Evolutionary conservation across 176 grass and related monocot genomes (phyloP).

Genomic region (Thalia dealbata): DNA sequence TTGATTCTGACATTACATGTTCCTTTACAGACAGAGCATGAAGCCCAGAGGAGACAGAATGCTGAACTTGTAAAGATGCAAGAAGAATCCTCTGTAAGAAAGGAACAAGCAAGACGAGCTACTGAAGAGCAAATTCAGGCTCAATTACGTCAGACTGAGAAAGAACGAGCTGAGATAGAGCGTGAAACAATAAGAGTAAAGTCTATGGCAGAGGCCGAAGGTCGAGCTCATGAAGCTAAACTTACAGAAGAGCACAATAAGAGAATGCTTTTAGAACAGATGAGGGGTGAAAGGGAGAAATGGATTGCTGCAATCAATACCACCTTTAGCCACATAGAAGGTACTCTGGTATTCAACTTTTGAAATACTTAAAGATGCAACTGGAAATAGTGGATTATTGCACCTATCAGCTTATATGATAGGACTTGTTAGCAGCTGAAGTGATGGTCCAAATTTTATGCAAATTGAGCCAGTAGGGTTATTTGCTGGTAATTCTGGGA

Average conservation of each 20-base stretch:
- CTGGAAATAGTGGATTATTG: not conserved
- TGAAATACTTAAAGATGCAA: not conserved
- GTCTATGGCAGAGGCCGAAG: conserved; percentile 46
- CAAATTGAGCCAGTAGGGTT: not conserved
- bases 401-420: not conserved
- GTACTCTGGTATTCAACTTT: conserved; percentile 17
- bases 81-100: conserved; percentile 50
- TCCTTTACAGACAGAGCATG: conserved; percentile 54
- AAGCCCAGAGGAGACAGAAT: conserved; percentile 51
- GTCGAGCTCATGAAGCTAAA: conserved; percentile 26
- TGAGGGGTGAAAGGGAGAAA: conserved; percentile 74
- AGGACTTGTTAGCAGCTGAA: not conserved
- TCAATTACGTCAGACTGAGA: conserved; percentile 36
- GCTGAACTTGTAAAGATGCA: conserved; percentile 90
- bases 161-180: conserved; percentile 43
- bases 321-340: conserved; percentile 93
- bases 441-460: not conserved
- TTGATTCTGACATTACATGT: not conserved
- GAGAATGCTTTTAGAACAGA: conserved; percentile 40
- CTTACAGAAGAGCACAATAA: conserved; percentile 44
- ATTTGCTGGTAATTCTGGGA: not conserved
- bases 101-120: conserved; percentile 55
- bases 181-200: conserved; percentile 30
- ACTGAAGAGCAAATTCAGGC: conserved; percentile 63
- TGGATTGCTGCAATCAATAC: conserved; percentile 88